These are phyloP conservation scores for Chlamydomonas schloesseri DNA, from an alignment of 139 green algal genomes.

Conservation along the genomic window DNA sequence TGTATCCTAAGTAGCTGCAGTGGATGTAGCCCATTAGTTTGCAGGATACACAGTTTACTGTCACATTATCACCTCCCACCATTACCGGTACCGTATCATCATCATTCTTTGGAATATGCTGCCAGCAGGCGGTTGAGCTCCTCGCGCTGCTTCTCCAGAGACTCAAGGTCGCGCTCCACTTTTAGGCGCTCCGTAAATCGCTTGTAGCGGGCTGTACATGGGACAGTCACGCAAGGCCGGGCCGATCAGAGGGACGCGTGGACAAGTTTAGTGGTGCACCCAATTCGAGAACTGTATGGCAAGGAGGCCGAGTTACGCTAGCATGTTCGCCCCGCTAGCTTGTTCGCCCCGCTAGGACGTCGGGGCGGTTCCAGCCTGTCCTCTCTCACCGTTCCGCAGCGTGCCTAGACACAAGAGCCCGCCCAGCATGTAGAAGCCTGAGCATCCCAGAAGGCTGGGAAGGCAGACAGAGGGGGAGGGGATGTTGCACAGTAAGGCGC, in stretches of 20 bases:
- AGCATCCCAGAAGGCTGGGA: conserved; percentile 38
- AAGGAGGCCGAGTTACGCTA: no score
- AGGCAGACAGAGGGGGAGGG: neutral
- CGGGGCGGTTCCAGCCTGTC: no score
- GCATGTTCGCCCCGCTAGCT: neutral
- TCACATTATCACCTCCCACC: no score
- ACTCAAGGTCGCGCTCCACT: conserved; percentile 50
- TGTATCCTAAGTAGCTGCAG: neutral
- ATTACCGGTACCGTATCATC: no score
- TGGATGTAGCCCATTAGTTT: no score
- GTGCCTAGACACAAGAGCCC: conserved; percentile 45
- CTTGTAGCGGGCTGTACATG: conserved; percentile 28
- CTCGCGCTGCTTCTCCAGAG: conserved; percentile 43
- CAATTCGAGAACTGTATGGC: no score
- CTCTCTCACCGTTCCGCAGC: conserved; percentile 25
- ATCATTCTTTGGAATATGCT: conserved; percentile 38
- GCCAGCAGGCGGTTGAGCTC: conserved; percentile 48
- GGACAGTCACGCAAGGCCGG: neutral
- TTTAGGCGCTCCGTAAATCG: conserved; percentile 32
- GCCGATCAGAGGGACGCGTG: neutral
- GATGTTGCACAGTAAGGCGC: neutral
- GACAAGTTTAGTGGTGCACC: neutral
- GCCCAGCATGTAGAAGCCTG: conserved; percentile 47
- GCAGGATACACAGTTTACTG: no score
- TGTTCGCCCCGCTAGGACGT: no score